Conservation (phyloP, 306 rosid species). For the Alnus rubra region DNA sequence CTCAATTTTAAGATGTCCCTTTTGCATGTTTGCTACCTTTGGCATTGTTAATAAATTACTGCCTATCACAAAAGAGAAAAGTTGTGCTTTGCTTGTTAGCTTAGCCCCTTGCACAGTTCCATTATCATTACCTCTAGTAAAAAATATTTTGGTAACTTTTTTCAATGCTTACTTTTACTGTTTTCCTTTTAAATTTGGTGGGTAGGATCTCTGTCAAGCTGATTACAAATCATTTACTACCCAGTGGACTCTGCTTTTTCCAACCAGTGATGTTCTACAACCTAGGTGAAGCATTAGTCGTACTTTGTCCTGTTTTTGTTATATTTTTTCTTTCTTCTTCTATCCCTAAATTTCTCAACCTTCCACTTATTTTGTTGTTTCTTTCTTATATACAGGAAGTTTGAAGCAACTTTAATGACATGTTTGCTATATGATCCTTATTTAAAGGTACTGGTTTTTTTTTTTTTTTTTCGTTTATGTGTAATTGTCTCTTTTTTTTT, state of each 20-base stretch:
- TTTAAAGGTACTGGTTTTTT: conserved; percentile 61
- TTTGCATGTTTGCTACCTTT: not conserved
- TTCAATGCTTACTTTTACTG: not conserved
- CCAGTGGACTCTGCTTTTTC: conserved; percentile 90
- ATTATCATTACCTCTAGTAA: not conserved
- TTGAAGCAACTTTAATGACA: conserved; percentile 84
- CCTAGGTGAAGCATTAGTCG: conserved; percentile 53
- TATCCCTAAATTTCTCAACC: not conserved
- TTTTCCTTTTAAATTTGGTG: conserved; percentile 23
- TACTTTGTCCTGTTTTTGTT: conserved; percentile 7
- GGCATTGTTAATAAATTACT: not conserved
- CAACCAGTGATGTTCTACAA: conserved; percentile 77
- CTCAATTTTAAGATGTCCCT: not conserved
- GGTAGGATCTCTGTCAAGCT: conserved; percentile 90
- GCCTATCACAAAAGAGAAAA: conserved; percentile 4
- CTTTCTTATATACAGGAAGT: conserved; percentile 56
- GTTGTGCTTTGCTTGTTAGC: conserved; percentile 1
- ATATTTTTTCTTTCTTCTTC: not conserved
- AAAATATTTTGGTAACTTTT: conserved; percentile 16
- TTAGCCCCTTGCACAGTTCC: not conserved
- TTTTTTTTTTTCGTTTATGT: conserved; percentile 18
- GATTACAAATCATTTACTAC: conserved; percentile 80
- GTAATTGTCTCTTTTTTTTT: conserved; percentile 15
- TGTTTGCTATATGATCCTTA: conserved; percentile 87
- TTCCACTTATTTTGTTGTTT: conserved; percentile 15